A percentile compares a stretch with the other conserved stretches of the same genome.
Conservation (phyloP, 2,329 filamentous ascomycete genomes). For the Podosphaera fusca region DNA sequence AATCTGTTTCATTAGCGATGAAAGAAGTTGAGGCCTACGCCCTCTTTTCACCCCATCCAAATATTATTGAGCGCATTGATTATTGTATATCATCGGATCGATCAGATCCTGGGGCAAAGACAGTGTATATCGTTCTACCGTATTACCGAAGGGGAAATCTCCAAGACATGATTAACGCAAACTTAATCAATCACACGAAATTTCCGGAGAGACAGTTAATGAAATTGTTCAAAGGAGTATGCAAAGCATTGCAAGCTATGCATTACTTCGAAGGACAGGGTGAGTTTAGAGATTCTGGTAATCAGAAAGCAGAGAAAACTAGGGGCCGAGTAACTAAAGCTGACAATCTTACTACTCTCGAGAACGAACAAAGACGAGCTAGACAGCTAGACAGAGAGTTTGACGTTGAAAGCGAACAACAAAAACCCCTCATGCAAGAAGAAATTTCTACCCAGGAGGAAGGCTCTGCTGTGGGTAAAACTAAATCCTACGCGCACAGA, state of each 20-base stretch:
- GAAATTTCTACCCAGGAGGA: constrained; percentile 47
- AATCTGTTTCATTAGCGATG: constrained; percentile 83
- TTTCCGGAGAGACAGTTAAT: constrained; percentile 80
- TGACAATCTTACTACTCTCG: constrained; percentile 6
- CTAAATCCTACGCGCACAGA: constrained; percentile 71
- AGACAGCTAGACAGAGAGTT: constrained; percentile 20
- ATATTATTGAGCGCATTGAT: constrained; percentile 73
- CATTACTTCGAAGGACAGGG: constrained; percentile 52
- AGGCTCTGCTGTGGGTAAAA: constrained; percentile 42
- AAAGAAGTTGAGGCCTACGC: constrained; percentile 95
- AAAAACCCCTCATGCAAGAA: constrained; percentile 61
- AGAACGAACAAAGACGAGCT: constrained; percentile 5
- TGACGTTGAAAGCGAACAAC: constrained; percentile 49
- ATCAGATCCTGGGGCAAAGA: constrained; percentile 50
- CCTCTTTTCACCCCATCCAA: constrained; percentile 59
- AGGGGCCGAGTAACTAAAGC: constrained; percentile 8
- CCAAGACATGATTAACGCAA: constrained; percentile 96
- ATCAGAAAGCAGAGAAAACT: constrained; percentile 23
- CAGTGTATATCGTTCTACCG: constrained; percentile 85
- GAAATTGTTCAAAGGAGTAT: constrained; percentile 79
- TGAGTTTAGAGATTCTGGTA: constrained; percentile 17
- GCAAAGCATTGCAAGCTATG: constrained; percentile 70
- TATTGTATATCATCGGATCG: constrained; percentile 59
- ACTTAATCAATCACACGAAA: constrained; percentile 77
- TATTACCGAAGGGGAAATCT: constrained; percentile 92